Conservation (phyloP, 2,329 filamentous ascomycete genomes). For the Blastomyces parvus region DNA sequence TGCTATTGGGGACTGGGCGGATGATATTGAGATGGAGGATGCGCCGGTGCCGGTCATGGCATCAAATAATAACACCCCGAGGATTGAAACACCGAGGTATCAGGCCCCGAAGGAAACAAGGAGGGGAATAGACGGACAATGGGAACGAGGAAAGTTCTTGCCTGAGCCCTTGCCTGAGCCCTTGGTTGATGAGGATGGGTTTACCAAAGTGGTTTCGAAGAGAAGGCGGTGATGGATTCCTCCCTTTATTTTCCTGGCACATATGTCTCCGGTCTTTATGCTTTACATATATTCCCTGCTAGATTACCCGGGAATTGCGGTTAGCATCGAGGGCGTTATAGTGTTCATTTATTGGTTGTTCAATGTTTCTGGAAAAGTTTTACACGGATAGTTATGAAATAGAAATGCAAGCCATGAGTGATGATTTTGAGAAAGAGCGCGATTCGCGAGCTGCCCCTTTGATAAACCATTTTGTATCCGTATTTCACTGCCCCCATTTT, state of each 20-base stretch:
- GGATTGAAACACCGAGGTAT: neutral
- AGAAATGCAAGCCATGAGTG: neutral
- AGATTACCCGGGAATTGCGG: neutral
- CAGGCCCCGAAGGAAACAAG: neutral
- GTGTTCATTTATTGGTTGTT: neutral
- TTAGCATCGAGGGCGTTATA: conserved; percentile 1
- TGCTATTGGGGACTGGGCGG: conserved; percentile 45
- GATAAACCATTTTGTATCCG: neutral
- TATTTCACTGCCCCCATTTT: neutral
- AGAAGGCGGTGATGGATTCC: conserved; percentile 43
- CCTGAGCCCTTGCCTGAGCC: conserved; percentile 57
- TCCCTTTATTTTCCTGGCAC: conserved; percentile 7
- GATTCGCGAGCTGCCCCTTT: neutral
- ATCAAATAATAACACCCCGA: neutral
- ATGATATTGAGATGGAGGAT: conserved; percentile 57
- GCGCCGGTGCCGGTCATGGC: conserved; percentile 46
- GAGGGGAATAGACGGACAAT: neutral
- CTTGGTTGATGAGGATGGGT: conserved; percentile 71
- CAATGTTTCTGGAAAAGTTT: neutral
- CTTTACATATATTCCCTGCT: neutral
- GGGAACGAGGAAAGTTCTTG: conserved; percentile 41
- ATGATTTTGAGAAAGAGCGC: neutral
- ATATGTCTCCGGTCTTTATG: neutral
- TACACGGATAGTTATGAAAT: neutral
- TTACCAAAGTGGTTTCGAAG: conserved; percentile 63